Conservation (phyloP, 2,329 filamentous ascomycete genomes). For the Ascochyta rabiei region DNA sequence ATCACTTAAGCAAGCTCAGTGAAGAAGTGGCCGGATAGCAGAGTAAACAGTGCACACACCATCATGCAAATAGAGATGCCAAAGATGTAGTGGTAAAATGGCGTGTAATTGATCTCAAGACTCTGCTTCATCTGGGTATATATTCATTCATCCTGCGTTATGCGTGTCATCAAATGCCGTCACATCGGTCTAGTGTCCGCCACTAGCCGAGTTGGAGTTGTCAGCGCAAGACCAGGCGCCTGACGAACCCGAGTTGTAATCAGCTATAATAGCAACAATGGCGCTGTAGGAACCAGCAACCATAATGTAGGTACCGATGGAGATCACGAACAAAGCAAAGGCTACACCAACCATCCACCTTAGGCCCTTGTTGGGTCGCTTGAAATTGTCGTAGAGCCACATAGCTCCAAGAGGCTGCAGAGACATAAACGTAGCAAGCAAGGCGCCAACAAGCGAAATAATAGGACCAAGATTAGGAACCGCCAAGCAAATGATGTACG, state of each 20-base stretch:
- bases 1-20: too few relatives aligned
- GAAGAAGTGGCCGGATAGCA: too few relatives aligned
- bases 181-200: background rate
- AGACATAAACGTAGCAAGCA: slow-evolving; percentile 10
- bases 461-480: slow-evolving; percentile 9
- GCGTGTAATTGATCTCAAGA: too few relatives aligned
- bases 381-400: slow-evolving; percentile 17
- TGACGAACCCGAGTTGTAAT: slow-evolving; percentile 4
- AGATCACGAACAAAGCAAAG: background rate
- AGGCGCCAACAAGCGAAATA: slow-evolving; percentile 7
- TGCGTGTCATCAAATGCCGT: background rate
- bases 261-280: slow-evolving; percentile 4
- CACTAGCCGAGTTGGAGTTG: slow-evolving; percentile 8
- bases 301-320: slow-evolving; percentile 11
- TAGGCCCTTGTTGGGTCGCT: background rate
- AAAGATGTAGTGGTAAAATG: too few relatives aligned
- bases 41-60: too few relatives aligned
- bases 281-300: slow-evolving; percentile 11
- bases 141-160: background rate
- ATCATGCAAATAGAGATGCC: too few relatives aligned
- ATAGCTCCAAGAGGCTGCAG: slow-evolving; percentile 14
- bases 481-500: slow-evolving; percentile 10
- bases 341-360: background rate
- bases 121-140: too few relatives aligned
- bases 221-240: slow-evolving; percentile 13